Evolutionary conservation across 352 stramenopile species (phyloP).

Genomic region (Phytophthora europaea): DNA sequence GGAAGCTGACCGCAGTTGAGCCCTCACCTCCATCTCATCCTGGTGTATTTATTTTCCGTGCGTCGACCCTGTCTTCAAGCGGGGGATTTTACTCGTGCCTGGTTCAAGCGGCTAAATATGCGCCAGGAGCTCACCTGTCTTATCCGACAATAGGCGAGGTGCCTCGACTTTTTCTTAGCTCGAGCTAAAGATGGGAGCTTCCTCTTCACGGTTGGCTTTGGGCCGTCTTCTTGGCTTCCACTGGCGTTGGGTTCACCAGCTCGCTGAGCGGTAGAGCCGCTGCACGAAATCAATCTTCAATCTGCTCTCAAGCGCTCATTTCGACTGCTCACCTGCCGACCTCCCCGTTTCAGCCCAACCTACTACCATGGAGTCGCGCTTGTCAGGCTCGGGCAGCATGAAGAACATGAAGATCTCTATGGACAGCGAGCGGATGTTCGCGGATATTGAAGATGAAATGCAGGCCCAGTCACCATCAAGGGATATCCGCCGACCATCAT

Average conservation of each 20-base stretch:
- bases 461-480: constrained; percentile 57
- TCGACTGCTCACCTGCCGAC: constrained; percentile 9
- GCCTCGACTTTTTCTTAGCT: constrained; percentile 22
- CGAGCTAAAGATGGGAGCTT: constrained; percentile 23
- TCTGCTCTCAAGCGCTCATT: constrained; percentile 31
- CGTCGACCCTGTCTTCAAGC: neutral
- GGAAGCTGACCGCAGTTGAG: neutral
- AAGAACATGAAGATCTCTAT: constrained; percentile 89
- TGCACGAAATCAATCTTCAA: constrained; percentile 35
- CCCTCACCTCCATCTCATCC: constrained; percentile 7
- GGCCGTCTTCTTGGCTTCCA: neutral
- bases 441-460: constrained; percentile 78
- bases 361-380: constrained; percentile 67
- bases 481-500: constrained; percentile 72
- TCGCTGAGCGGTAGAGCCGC: constrained; percentile 22
- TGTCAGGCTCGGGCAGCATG: constrained; percentile 69
- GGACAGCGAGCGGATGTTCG: constrained; percentile 85
- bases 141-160: constrained; percentile 11
- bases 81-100: neutral
- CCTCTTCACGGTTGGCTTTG: neutral
- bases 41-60: constrained; percentile 8
- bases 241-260: constrained; percentile 5
- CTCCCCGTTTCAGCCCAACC: constrained; percentile 3
- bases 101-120: constrained; percentile 23
- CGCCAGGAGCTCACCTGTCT: constrained; percentile 8